A percentile compares a stretch with the other conserved stretches of the same genome.
These are phyloP conservation scores for Chytriomyces sp. DNA, from an alignment of 192 early-diverging fungal species.

Conservation along the genomic window DNA sequence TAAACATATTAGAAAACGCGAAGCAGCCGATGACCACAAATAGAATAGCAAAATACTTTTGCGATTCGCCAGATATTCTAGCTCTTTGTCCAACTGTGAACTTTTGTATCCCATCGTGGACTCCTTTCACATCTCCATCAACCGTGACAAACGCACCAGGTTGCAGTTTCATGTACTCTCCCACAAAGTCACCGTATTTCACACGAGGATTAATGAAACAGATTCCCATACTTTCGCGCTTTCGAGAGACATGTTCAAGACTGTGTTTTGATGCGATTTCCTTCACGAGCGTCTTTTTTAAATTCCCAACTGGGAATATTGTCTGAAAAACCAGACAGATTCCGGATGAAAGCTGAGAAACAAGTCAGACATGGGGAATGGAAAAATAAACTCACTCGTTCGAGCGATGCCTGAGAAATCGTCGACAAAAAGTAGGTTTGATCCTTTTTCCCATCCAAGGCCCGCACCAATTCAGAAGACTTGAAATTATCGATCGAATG, in stretches of 20 bases:
- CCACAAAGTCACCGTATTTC: conserved; percentile 78
- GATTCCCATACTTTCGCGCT: conserved; percentile 93
- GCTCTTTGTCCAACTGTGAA: conserved; percentile 86
- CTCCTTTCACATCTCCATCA: conserved; percentile 46
- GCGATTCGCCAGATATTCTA: conserved; percentile 61
- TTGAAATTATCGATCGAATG: background rate
- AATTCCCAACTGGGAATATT: conserved; percentile 82
- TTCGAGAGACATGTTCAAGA: conserved; percentile 65
- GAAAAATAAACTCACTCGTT: background rate
- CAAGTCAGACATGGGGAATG: background rate
- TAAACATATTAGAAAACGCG: background rate
- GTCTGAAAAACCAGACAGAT: conserved; percentile 32
- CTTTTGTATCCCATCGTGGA: conserved; percentile 70
- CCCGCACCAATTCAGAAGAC: conserved; percentile 29
- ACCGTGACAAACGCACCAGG: conserved; percentile 50
- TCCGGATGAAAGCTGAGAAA: background rate
- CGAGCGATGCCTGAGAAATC: conserved; percentile 55
- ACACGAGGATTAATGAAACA: conserved; percentile 89
- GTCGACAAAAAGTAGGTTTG: conserved; percentile 92
- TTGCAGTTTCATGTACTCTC: conserved; percentile 59
- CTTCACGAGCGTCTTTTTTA: conserved; percentile 78
- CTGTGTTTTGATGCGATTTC: conserved; percentile 60
- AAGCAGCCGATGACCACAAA: background rate
- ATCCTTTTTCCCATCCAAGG: conserved; percentile 79
- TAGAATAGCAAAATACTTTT: conserved; percentile 50